A percentile compares a stretch with the other conserved stretches of the same genome.
phyloP scores from a whole-genome alignment of 73 alveolate species.

The Paramecium bursaria region DNA sequence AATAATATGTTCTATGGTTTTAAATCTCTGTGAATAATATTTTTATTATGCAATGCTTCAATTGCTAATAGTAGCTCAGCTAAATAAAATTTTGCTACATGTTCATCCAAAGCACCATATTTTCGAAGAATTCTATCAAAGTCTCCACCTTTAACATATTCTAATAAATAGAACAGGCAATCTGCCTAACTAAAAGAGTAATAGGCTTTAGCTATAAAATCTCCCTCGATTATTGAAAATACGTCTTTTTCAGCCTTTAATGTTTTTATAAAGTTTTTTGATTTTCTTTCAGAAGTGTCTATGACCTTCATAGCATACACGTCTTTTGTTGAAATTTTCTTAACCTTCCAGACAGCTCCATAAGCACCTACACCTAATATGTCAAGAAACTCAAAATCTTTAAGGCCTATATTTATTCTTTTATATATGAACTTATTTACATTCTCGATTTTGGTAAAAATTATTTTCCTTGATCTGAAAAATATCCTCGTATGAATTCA shows the following conservation, averaged over 20 bases:
- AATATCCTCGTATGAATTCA: constrained; percentile 34
- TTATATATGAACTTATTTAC: not conserved
- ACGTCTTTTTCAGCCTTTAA: constrained; percentile 78
- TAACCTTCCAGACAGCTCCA: constrained; percentile 88
- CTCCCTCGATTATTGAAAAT: constrained; percentile 73
- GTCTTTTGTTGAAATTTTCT: constrained; percentile 86
- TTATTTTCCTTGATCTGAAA: constrained; percentile 16
- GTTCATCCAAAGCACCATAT: constrained; percentile 78
- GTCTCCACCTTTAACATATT: constrained; percentile 89
- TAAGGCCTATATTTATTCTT: constrained; percentile 46
- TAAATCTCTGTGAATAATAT: constrained; percentile 83
- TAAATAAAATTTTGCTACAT: constrained; percentile 73
- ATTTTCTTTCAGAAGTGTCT: constrained; percentile 80
- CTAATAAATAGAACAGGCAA: constrained; percentile 83
- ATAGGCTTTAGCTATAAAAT: constrained; percentile 81
- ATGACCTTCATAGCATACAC: constrained; percentile 91
- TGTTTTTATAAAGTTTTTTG: constrained; percentile 74
- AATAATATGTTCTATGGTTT: constrained; percentile 84
- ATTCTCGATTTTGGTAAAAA: constrained; percentile 38
- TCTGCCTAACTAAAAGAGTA: constrained; percentile 82
- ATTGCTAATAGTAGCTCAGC: constrained; percentile 85
- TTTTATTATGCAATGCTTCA: constrained; percentile 76
- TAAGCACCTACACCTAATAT: constrained; percentile 89
- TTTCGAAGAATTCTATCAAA: constrained; percentile 74
- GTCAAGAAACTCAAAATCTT: constrained; percentile 78